A percentile compares a stretch with the other conserved stretches of the same genome.
Conservation (phyloP, 495 filamentous ascomycete genomes). For the Evansstolkia leycettana region DNA sequence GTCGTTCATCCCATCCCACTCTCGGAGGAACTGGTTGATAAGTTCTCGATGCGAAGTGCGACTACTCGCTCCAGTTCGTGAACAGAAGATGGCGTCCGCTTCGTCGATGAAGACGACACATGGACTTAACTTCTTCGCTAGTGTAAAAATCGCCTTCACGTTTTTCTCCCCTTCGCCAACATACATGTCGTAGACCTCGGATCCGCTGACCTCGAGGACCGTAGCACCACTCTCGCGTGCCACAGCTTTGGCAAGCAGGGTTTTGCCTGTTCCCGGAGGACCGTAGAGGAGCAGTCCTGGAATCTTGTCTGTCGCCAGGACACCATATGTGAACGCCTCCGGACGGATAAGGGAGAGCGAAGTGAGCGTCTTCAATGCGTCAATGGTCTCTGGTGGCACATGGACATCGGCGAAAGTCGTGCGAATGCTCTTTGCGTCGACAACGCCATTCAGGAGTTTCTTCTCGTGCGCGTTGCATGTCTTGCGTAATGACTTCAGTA, state of each 20-base stretch:
- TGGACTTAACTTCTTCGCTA: constrained; percentile 86
- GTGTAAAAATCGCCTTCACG: constrained; percentile 78
- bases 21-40: constrained; percentile 95
- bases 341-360: constrained; percentile 78
- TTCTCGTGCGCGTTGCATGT: constrained; percentile 65
- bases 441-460: constrained; percentile 66
- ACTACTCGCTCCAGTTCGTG: constrained; percentile 44
- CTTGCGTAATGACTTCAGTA: constrained; percentile 32
- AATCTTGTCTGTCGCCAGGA: constrained; percentile 82
- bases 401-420: constrained; percentile 81
- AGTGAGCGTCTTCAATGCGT: constrained; percentile 80
- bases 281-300: constrained; percentile 86
- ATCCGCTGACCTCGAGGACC: constrained; percentile 60
- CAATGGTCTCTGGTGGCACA: constrained; percentile 69
- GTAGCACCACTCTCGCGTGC: constrained; percentile 89
- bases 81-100: constrained; percentile 81
- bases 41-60: constrained; percentile 70
- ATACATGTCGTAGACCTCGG: constrained; percentile 87
- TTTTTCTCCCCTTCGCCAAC: constrained; percentile 97
- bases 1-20: constrained; percentile 92
- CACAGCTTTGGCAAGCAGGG: constrained; percentile 86
- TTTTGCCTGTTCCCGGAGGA: constrained; percentile 93
- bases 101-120: constrained; percentile 97
- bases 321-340: constrained; percentile 92
- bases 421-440: constrained; percentile 67